These are phyloP conservation scores for Wickerhamiella azyma DNA, from an alignment of 805 yeast species.

Conservation along the genomic window DNA sequence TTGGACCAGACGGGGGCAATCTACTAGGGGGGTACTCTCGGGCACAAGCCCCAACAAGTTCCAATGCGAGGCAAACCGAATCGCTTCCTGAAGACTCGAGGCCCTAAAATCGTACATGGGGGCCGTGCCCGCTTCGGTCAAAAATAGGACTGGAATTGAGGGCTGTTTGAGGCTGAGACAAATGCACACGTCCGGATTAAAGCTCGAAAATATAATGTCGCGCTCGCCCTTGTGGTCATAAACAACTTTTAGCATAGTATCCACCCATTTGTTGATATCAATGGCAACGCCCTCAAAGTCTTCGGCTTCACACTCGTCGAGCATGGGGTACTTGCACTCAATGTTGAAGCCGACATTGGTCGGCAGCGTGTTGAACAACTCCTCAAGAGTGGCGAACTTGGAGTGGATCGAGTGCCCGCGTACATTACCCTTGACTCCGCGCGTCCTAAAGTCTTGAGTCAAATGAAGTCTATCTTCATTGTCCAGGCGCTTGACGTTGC, in stretches of 20 bases:
- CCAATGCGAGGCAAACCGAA: conserved; percentile 84
- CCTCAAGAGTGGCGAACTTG: conserved; percentile 76
- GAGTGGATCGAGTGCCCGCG: conserved; percentile 86
- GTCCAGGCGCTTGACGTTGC: conserved; percentile 17
- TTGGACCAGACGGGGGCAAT: conserved; percentile 76
- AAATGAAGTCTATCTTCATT: conserved; percentile 56
- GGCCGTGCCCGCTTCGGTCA: conserved; percentile 78
- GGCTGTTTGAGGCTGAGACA: conserved; percentile 85
- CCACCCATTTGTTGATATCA: conserved; percentile 79
- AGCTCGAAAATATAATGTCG: conserved; percentile 80
- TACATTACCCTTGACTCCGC: conserved; percentile 84
- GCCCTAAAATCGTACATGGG: conserved; percentile 87
- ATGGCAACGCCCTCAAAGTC: conserved; percentile 74
- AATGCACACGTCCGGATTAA: conserved; percentile 87
- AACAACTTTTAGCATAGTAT: conserved; percentile 66
- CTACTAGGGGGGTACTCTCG: conserved; percentile 75
- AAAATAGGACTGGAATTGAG: conserved; percentile 74
- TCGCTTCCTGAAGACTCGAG: conserved; percentile 75
- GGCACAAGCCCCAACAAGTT: conserved; percentile 82
- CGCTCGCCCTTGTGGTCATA: conserved; percentile 68
- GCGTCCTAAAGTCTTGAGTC: conserved; percentile 76
- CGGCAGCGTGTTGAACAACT: conserved; percentile 71
- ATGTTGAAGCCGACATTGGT: conserved; percentile 80
- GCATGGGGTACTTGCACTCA: conserved; percentile 90
- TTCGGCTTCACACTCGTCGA: conserved; percentile 81